Conservation (phyloP, 2,329 filamentous ascomycete genomes). For the Aspergillus floridensis region DNA sequence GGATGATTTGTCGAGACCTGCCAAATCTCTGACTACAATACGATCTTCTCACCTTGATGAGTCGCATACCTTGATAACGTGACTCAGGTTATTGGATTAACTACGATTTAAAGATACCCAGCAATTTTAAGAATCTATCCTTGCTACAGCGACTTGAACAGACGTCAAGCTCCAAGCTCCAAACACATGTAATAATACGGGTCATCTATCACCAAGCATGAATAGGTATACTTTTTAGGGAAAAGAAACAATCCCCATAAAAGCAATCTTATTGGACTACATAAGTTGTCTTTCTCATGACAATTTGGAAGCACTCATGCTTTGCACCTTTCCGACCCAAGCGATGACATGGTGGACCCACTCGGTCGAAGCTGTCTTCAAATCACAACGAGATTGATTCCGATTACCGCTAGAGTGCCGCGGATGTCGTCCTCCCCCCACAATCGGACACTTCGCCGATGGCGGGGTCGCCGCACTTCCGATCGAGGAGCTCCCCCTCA, state of each 20-base stretch:
- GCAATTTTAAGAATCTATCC: background rate
- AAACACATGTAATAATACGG: too few species aligned
- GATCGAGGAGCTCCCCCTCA: constrained; percentile 22
- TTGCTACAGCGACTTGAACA: background rate
- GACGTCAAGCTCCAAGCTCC: too few species aligned
- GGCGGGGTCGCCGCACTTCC: constrained; percentile 20
- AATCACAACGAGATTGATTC: constrained; percentile 1
- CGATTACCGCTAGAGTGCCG: constrained; percentile 1
- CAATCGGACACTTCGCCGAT: constrained; percentile 20
- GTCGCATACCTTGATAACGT: too few species aligned
- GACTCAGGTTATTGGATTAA: background rate
- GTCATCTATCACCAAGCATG: too few species aligned
- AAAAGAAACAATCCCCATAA: too few species aligned
- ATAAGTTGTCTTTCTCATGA: too few species aligned
- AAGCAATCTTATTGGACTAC: too few species aligned
- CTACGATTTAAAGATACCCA: background rate
- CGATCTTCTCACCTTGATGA: too few species aligned
- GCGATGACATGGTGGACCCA: background rate
- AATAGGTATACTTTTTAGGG: too few species aligned
- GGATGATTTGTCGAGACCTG: background rate
- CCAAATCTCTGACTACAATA: background rate
- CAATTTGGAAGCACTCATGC: too few species aligned
- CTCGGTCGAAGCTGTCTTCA: background rate
- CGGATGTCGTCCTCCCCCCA: constrained; percentile 15
- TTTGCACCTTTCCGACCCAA: too few species aligned